phyloP scores from a whole-genome alignment of 352 stramenopile genomes.

The Globisporangium recalcitrans region DNA sequence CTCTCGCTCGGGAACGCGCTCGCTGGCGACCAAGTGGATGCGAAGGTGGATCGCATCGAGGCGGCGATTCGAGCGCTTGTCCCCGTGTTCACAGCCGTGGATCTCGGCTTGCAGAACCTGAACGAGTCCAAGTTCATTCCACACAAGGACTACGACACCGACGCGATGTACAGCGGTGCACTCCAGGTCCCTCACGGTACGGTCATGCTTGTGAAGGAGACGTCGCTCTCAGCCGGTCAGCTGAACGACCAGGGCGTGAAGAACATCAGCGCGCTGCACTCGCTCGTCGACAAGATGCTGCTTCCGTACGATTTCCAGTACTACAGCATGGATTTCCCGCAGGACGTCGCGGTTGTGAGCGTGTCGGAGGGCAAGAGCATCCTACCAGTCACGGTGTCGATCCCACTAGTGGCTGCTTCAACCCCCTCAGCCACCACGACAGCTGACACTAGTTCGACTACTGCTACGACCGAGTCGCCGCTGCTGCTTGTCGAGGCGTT shows the following conservation, averaged over 20 bases:
- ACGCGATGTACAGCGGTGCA: slow-evolving; percentile 40
- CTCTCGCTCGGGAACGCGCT: slow-evolving; percentile 27
- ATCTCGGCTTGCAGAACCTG: slow-evolving; percentile 57
- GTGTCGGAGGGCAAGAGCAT: slow-evolving; percentile 75
- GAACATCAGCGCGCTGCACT: slow-evolving; percentile 67
- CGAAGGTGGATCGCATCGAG: slow-evolving; percentile 23
- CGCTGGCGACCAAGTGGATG: background rate
- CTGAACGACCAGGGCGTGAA: slow-evolving; percentile 68
- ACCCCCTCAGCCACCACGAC: no score
- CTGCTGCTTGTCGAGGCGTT: slow-evolving; percentile 57
- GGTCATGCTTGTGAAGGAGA: slow-evolving; percentile 65
- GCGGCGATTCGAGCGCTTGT: slow-evolving; percentile 40
- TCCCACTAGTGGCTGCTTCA: slow-evolving; percentile 25
- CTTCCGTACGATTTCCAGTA: slow-evolving; percentile 83
- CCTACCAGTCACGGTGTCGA: slow-evolving; percentile 49
- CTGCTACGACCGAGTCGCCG: slow-evolving; percentile 6
- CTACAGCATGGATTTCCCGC: slow-evolving; percentile 81
- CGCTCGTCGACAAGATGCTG: slow-evolving; percentile 69
- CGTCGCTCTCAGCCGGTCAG: slow-evolving; percentile 49
- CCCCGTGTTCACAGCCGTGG: slow-evolving; percentile 41
- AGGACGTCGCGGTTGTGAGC: slow-evolving; percentile 61
- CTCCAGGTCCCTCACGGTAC: slow-evolving; percentile 70
- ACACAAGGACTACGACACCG: slow-evolving; percentile 74
- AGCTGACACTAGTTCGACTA: no score
- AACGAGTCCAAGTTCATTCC: slow-evolving; percentile 61